A percentile compares a stretch with the other conserved stretches of the same genome.
These are phyloP conservation scores for Kuraishia molischiana DNA, from an alignment of 805 yeast genomes.

Conservation along the genomic window DNA sequence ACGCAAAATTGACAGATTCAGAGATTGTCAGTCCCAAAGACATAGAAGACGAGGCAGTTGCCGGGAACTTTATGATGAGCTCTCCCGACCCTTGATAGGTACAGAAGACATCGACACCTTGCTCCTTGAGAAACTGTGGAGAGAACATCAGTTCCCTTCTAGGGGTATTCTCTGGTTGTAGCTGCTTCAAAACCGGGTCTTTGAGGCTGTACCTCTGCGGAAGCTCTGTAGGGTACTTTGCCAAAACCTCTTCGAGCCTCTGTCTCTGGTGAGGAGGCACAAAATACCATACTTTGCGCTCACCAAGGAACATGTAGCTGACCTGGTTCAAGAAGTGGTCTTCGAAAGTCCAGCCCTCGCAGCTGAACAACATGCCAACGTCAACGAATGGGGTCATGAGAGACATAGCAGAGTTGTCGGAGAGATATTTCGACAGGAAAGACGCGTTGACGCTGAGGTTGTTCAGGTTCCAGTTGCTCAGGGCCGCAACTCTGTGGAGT, in stretches of 20 bases:
- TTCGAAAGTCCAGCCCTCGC: constrained; percentile 48
- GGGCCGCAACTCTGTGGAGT: too few relatives aligned
- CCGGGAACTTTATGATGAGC: constrained; percentile 47
- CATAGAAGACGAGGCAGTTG: constrained; percentile 36
- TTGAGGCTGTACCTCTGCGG: constrained; percentile 17
- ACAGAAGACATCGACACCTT: constrained; percentile 38
- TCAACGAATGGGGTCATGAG: constrained; percentile 33
- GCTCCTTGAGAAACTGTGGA: constrained; percentile 29
- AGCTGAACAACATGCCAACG: constrained; percentile 43
- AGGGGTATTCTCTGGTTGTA: too few relatives aligned
- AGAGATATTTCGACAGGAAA: constrained; percentile 36
- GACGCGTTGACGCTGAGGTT: constrained; percentile 40
- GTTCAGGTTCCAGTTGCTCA: constrained; percentile 47
- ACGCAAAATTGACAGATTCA: constrained; percentile 50
- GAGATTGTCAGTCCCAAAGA: constrained; percentile 48
- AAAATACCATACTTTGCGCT: constrained; percentile 48
- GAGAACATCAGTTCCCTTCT: constrained; percentile 8
- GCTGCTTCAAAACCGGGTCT: constrained; percentile 15
- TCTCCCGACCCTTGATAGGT: constrained; percentile 56
- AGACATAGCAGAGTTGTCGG: constrained; percentile 31
- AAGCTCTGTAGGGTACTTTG: constrained; percentile 2
- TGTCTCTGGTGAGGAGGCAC: constrained; percentile 46
- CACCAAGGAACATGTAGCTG: constrained; percentile 49
- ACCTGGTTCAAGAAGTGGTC: constrained; percentile 48
- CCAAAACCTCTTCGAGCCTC: constrained; percentile 35